Evolutionary conservation across 2,329 filamentous ascomycete genomes (phyloP).

Genomic region (Podosphaera aphanis): DNA sequence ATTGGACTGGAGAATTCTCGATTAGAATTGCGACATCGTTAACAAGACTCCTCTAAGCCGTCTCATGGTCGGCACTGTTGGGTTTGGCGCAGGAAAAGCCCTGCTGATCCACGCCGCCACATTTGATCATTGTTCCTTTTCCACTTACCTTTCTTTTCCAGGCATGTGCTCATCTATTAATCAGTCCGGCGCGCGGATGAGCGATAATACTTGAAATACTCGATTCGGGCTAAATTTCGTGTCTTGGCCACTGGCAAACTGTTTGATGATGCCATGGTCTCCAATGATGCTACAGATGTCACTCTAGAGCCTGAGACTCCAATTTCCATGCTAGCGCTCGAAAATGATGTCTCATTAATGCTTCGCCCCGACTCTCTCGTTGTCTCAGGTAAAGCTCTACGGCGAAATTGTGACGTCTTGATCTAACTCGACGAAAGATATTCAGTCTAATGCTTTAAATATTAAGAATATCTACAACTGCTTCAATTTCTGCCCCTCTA

Average conservation of each 20-base stretch:
- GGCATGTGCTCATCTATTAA: too few species aligned
- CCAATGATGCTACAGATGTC: conserved; percentile 15
- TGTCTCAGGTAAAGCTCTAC: conserved; percentile 25
- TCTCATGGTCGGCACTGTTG: too few species aligned
- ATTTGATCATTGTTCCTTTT: too few species aligned
- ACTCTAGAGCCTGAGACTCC: conserved; percentile 14
- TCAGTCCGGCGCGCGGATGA: not conserved
- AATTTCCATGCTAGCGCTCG: conserved; percentile 27
- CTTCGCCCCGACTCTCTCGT: conserved; percentile 35
- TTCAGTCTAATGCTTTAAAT: conserved; percentile 22
- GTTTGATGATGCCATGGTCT: conserved; percentile 17
- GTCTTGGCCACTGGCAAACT: conserved; percentile 14
- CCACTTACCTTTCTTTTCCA: too few species aligned
- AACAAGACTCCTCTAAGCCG: too few species aligned
- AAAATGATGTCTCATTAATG: conserved; percentile 33
- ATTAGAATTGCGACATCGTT: too few species aligned
- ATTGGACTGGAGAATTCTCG: too few species aligned
- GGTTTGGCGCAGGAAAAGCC: too few species aligned
- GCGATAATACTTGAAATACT: too few species aligned
- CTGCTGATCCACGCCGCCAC: too few species aligned
- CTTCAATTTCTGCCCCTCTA: conserved; percentile 28
- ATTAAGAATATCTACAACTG: conserved; percentile 25
- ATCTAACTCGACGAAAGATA: conserved; percentile 18
- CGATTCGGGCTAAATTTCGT: not conserved
- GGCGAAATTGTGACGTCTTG: not conserved